Conservation (phyloP, 2,329 filamentous ascomycete species). For the Colletotrichum falcatum region DNA sequence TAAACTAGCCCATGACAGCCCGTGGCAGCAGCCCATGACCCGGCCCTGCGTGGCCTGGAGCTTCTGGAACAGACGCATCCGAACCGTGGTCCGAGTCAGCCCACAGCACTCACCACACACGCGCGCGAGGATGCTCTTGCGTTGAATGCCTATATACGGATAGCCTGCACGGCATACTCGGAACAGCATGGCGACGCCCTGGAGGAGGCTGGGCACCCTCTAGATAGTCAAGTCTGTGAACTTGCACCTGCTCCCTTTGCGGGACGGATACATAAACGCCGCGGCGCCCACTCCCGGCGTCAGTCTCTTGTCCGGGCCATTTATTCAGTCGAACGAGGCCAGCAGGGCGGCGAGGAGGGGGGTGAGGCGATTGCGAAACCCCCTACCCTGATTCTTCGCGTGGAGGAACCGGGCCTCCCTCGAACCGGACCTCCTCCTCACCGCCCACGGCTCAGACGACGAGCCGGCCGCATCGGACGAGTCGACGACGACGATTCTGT, state of each 20-base stretch:
- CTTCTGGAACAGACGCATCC: no score
- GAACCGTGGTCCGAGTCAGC: background rate
- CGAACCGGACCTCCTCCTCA: background rate
- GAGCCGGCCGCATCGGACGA: background rate
- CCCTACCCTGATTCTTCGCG: background rate
- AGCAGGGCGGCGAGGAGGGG: background rate
- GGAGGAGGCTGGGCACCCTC: background rate
- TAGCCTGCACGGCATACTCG: no score
- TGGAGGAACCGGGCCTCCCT: background rate
- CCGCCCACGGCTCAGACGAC: constrained; percentile 6
- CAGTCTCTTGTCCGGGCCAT: background rate
- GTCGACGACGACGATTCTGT: background rate
- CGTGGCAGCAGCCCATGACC: background rate
- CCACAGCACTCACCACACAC: background rate
- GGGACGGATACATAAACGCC: constrained; percentile 36
- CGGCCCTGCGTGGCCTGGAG: constrained; percentile 6
- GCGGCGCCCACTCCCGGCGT: constrained; percentile 7
- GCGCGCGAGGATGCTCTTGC: no score
- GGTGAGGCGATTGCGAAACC: background rate
- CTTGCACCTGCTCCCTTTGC: constrained; percentile 18
- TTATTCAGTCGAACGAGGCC: background rate
- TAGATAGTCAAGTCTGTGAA: background rate
- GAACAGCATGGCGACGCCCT: constrained; percentile 15
- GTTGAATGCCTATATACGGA: no score
- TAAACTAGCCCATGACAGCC: constrained; percentile 4